These are phyloP conservation scores for Cordyceps fumosorosea DNA, from an alignment of 2,329 filamentous ascomycete species.

Conservation along the genomic window DNA sequence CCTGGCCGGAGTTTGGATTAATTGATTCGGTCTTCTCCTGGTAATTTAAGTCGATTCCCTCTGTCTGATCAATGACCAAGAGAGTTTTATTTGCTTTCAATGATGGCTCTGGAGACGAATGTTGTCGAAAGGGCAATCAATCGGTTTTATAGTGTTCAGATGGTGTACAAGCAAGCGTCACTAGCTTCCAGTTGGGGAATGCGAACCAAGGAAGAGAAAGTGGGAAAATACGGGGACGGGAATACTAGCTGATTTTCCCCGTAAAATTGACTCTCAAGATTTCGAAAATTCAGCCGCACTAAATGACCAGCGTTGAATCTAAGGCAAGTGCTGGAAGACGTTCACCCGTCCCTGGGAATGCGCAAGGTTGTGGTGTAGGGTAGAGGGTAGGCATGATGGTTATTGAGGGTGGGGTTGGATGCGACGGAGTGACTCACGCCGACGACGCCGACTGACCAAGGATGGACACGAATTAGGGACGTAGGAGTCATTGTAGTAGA, in stretches of 20 bases:
- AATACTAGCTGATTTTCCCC: too few species aligned
- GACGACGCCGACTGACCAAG: constrained; percentile 11
- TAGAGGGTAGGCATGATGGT: background rate
- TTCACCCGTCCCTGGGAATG: background rate
- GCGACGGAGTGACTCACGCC: constrained; percentile 16
- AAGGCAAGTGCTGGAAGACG: background rate
- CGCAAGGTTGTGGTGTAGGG: too few species aligned
- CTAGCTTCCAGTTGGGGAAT: background rate
- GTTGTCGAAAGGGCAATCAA: background rate
- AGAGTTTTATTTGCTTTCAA: background rate
- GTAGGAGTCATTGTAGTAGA: too few species aligned
- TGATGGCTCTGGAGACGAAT: background rate
- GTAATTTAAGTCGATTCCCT: too few species aligned
- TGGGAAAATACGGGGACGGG: too few species aligned
- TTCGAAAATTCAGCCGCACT: background rate
- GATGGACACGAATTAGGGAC: background rate
- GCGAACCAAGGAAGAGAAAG: background rate
- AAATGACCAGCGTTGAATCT: background rate
- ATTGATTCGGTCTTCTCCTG: background rate
- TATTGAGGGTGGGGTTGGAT: background rate
- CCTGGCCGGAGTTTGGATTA: background rate
- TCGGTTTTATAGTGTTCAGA: background rate
- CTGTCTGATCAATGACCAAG: background rate
- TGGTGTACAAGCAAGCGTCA: background rate
- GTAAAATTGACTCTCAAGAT: background rate